These are phyloP conservation scores for Aspergillus intermedius DNA, from an alignment of 2,329 filamentous ascomycete species.

Conservation along the genomic window DNA sequence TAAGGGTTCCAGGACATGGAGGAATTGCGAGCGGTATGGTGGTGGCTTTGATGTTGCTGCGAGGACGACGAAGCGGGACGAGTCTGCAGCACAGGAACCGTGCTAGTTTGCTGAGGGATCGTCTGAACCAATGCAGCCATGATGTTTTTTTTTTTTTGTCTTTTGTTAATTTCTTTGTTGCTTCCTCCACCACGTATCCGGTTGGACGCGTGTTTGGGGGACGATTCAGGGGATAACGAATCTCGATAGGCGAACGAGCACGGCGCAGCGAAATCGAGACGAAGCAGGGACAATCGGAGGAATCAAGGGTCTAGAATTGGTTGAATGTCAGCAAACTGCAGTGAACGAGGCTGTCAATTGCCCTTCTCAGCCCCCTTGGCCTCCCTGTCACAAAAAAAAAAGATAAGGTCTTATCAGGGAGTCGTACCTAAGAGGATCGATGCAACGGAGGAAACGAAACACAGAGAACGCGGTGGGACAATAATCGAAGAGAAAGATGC, in stretches of 20 bases:
- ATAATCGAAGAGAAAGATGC: constrained; percentile 13
- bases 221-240: constrained; percentile 9
- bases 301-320: background rate
- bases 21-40: constrained; percentile 36
- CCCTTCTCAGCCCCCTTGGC: too few relatives aligned
- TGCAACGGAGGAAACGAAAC: constrained; percentile 17
- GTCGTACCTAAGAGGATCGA: constrained; percentile 24
- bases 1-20: constrained; percentile 38
- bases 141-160: constrained; percentile 36
- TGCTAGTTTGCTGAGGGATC: constrained; percentile 67
- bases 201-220: constrained; percentile 7
- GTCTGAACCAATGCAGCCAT: constrained; percentile 85
- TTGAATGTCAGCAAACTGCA: background rate
- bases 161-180: constrained; percentile 8
- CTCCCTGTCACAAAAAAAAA: constrained; percentile 4
- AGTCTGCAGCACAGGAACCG: constrained; percentile 69
- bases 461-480: background rate
- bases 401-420: constrained; percentile 27
- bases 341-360: too few relatives aligned
- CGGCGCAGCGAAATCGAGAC: constrained; percentile 4
- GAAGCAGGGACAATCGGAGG: background rate
- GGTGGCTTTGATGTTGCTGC: constrained; percentile 7
- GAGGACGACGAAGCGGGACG: constrained; percentile 58
- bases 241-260: constrained; percentile 6
- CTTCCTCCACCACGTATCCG: background rate